A percentile compares a stretch with the other conserved stretches of the same genome.
phyloP scores from a whole-genome alignment of 1,284 basidiomycete species.

The Heterobasidion parviporum region DNA sequence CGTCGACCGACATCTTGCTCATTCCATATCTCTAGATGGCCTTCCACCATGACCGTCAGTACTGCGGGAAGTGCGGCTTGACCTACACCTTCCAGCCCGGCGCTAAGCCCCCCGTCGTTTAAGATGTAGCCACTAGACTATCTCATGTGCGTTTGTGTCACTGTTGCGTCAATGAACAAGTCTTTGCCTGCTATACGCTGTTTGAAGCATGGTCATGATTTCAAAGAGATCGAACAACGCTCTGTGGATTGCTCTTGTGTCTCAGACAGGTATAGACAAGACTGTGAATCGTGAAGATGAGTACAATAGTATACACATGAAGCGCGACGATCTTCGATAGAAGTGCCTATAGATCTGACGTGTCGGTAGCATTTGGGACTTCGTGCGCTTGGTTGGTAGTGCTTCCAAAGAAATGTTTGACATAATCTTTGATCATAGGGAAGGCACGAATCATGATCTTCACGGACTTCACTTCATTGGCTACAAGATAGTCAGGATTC shows the following conservation, averaged over 20 bases:
- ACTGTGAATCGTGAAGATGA: no score
- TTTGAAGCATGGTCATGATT: no score
- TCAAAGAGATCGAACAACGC: no score
- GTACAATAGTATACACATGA: no score
- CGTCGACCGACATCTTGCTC: conserved; percentile 1
- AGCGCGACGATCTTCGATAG: no score
- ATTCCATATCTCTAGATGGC: conserved; percentile 56
- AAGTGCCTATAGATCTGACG: no score
- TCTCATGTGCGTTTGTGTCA: no score
- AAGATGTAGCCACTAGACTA: conserved; percentile 14
- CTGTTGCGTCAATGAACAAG: no score
- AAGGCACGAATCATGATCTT: conserved; percentile 54
- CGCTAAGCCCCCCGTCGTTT: conserved; percentile 64
- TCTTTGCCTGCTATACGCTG: no score
- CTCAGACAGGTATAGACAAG: no score
- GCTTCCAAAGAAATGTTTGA: conserved; percentile 20
- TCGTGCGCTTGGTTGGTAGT: background rate
- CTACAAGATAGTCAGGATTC: background rate
- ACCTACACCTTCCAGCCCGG: conserved; percentile 86
- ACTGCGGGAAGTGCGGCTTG: conserved; percentile 90
- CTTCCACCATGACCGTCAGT: conserved; percentile 92
- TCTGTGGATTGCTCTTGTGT: no score
- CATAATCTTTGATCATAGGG: conserved; percentile 49
- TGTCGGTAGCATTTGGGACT: background rate
- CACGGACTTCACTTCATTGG: conserved; percentile 55